phyloP scores from a whole-genome alignment of 2,329 filamentous ascomycete species.

The Fusarium brevicatenulatum region DNA sequence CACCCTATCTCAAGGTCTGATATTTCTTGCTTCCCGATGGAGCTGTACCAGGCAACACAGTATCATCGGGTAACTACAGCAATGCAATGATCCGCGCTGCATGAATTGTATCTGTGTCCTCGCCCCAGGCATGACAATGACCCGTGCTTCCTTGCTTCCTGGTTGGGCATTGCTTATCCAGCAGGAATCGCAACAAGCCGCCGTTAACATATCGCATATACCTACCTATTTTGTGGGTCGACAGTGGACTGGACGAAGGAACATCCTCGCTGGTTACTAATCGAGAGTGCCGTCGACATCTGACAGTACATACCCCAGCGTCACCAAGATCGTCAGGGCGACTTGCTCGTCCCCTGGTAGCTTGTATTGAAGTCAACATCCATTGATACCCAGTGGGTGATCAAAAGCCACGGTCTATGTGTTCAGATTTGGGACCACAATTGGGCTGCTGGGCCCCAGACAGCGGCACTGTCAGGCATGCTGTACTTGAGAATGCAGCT shows the following conservation, averaged over 20 bases:
- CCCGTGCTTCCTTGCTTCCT: slow-evolving; percentile 9
- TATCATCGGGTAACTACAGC: slow-evolving; percentile 1
- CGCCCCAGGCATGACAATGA: slow-evolving; percentile 4
- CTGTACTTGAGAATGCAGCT: background rate
- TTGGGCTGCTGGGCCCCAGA: slow-evolving; percentile 25
- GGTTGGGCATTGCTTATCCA: slow-evolving; percentile 14
- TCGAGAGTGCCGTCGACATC: background rate
- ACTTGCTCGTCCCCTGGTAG: background rate
- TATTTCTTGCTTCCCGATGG: background rate
- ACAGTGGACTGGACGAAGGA: background rate
- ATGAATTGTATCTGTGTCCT: background rate
- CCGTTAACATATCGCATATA: background rate
- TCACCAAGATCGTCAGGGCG: slow-evolving; percentile 26
- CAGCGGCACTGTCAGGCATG: slow-evolving; percentile 1
- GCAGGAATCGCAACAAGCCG: slow-evolving; percentile 26
- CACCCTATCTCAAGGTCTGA: background rate
- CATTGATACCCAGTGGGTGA: slow-evolving; percentile 12
- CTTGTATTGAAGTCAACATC: background rate
- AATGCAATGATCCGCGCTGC: slow-evolving; percentile 3
- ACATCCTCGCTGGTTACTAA: background rate
- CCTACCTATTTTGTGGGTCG: background rate
- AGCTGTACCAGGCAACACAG: slow-evolving; percentile 1
- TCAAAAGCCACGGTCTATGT: slow-evolving; percentile 5
- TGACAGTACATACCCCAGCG: background rate
- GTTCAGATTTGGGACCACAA: slow-evolving; percentile 1